Conservation (phyloP, 2,329 filamentous ascomycete genomes). For the Cladophialophora exuberans region DNA sequence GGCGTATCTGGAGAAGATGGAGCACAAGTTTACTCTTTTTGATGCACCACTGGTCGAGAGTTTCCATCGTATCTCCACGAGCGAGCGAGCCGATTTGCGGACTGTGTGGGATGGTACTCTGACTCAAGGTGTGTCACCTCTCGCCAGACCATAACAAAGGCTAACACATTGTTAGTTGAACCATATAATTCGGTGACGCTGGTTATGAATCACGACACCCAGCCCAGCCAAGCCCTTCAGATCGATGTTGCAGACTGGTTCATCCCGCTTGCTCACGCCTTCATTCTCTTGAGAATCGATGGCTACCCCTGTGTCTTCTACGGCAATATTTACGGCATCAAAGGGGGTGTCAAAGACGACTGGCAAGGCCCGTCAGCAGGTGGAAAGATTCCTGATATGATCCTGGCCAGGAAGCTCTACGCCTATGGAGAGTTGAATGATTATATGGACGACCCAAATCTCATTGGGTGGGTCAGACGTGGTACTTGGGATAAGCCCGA, state of each 20-base stretch:
- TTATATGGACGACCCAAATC: slow-evolving; percentile 60
- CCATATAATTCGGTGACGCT: slow-evolving; percentile 62
- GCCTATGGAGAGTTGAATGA: slow-evolving; percentile 64
- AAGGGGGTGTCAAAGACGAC: slow-evolving; percentile 43
- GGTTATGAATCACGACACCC: slow-evolving; percentile 55
- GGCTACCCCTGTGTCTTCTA: slow-evolving; percentile 67
- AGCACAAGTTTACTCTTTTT: slow-evolving; percentile 62
- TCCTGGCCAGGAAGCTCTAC: slow-evolving; percentile 62
- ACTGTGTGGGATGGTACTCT: slow-evolving; percentile 62
- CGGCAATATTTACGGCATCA: slow-evolving; percentile 64
- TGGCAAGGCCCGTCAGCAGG: slow-evolving; percentile 55
- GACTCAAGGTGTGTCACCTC: no score
- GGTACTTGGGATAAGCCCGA: slow-evolving; percentile 50
- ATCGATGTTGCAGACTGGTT: slow-evolving; percentile 64
- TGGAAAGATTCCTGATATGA: slow-evolving; percentile 57
- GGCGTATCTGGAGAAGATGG: slow-evolving; percentile 59
- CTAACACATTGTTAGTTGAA: no score
- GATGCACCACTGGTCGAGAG: slow-evolving; percentile 68
- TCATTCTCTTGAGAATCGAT: slow-evolving; percentile 63
- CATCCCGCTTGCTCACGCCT: slow-evolving; percentile 67
- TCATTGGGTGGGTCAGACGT: slow-evolving; percentile 61
- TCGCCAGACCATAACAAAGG: no score
- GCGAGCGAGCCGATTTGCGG: slow-evolving; percentile 58
- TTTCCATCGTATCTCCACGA: slow-evolving; percentile 61
- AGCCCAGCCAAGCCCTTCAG: slow-evolving; percentile 34